Evolutionary conservation across 768 basidiomycete species (phyloP), one percentile per base, ranked within the genome.

Genomic region (Lactarius pseudohatsudake): DNA sequence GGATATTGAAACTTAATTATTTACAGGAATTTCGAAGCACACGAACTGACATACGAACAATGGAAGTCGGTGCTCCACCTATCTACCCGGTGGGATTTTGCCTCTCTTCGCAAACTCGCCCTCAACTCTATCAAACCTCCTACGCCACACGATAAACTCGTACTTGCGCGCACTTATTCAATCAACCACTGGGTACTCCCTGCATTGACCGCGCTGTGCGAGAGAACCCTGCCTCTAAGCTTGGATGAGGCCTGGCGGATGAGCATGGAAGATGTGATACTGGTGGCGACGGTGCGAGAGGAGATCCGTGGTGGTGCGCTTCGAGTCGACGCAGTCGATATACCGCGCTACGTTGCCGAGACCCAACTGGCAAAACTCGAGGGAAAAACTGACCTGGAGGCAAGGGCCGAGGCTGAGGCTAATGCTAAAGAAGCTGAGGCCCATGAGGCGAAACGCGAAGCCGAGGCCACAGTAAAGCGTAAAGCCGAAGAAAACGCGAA

Each of bases 51-150:
- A 4, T 64, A 56, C 16, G 59, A 59, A 34, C 62, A 67, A 26
- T 68, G 66, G 66, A 62, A 36, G 9, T 45, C 57, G 13, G 66
- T 70, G 16, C 59, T 70, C 34, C 18, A 22, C 20, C 45, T 70
- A 8, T 43, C 69, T 16, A 53, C 65, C 6, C 40, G 47, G 32
- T 70, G 69, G 47, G 66, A 28, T 22, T 68, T 70, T 53, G 13
- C 26, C 10, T 59, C 55, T 16, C 67, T 67, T 40, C 69, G 69
- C 20, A 26, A 67, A 22, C 66, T 64, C n/a, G 62, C 69, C 18
- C 60, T 67, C 20, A 22, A 58, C 15, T 28, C 32, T 16, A 45
- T 67, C 2, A 41, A 10, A 8, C 36, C 55, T 40, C 47, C 63
- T 11, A 64, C 63, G 10, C 26, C 66, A 1, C 34, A 64, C 9